Evolutionary conservation across 2,329 filamentous ascomycete genomes (phyloP), one percentile per base, ranked within the genome.

Genomic region (Herpotrichia juniperi): DNA sequence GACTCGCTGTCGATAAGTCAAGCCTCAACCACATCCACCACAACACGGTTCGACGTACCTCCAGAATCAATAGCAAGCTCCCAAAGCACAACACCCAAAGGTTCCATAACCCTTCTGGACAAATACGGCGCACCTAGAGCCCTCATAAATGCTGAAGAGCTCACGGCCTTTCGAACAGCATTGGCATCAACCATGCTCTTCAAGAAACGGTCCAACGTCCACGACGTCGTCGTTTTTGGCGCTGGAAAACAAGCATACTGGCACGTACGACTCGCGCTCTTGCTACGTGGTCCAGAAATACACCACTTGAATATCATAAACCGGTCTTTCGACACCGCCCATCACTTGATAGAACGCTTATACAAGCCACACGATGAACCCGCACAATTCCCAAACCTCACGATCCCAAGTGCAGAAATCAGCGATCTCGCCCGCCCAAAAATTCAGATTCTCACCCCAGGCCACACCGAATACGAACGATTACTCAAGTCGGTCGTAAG

Each of bases 211-310:
- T 79, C 83, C 49, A 82, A 83, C 24, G 87, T 96, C 35, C 87
- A 88, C 67, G 90, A 87, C 12, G 69, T 97, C 10, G 87, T 88
- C 12, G 88, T 96, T 47, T 97, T 97, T 71, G 93, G 93, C 21
- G 87, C 89, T 28, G 93, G 93, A 40, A 86, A 88, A 62, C 93
- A 97, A 77, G 93, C 93, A 11, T 96, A 93, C 77, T 97, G 93
- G 93, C 93, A 97, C 71, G 85, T 96, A 37, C 87, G 92, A 1
- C 82, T 97, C 4, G 88, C 93, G 0, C 81, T 97, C 10, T 81
- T 93, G 57, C 81, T 94, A 44, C 88, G 83, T 1, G 79, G 81
- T 0, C 66, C 77, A 40, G 90, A 91, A 17, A 87, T 96, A 62
- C 87, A 87, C 63, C 85, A 88, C 52, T 83, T 97, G 42, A 88